phyloP scores from a whole-genome alignment of 2,329 filamentous ascomycete species.

The Ceratocystiopsis sp. region DNA sequence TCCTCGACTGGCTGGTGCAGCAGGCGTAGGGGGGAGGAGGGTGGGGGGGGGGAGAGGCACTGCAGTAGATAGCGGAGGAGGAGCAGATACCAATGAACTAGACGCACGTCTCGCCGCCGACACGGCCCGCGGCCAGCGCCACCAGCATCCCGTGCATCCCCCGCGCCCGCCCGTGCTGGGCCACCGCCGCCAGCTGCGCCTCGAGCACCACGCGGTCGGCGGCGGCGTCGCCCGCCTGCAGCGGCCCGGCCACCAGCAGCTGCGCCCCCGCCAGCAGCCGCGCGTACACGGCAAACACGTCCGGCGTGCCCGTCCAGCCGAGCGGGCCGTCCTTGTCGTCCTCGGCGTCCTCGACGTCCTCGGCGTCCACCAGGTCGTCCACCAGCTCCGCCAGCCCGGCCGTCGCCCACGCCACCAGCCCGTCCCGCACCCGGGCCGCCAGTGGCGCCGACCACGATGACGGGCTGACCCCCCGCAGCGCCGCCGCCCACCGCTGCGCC shows the following conservation, averaged over 20 bases:
- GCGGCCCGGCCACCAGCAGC: no score
- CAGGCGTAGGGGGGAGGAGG: neutral
- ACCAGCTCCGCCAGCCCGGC: constrained; percentile 30
- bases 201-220: neutral
- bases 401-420: constrained; percentile 30
- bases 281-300: constrained; percentile 45
- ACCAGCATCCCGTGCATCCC: constrained; percentile 10
- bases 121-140: constrained; percentile 1
- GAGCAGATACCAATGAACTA: no score
- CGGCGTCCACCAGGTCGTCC: constrained; percentile 12
- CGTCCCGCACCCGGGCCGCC: no score
- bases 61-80: no score
- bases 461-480: no score
- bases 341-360: no score
- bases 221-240: no score
- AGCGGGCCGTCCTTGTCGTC: constrained; percentile 59
- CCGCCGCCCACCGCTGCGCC: constrained; percentile 45
- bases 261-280: constrained; percentile 24
- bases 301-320: constrained; percentile 53
- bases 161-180: no score
- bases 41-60: neutral
- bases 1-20: constrained; percentile 52
- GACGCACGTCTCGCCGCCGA: no score
- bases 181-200: no score
- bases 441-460: no score